Percentiles rank a stretch among this genome's conserved stretches.
These are phyloP conservation scores for Kluyveromyces dobzhanskii DNA, from an alignment of 805 yeast genomes.

Conservation along the genomic window DNA sequence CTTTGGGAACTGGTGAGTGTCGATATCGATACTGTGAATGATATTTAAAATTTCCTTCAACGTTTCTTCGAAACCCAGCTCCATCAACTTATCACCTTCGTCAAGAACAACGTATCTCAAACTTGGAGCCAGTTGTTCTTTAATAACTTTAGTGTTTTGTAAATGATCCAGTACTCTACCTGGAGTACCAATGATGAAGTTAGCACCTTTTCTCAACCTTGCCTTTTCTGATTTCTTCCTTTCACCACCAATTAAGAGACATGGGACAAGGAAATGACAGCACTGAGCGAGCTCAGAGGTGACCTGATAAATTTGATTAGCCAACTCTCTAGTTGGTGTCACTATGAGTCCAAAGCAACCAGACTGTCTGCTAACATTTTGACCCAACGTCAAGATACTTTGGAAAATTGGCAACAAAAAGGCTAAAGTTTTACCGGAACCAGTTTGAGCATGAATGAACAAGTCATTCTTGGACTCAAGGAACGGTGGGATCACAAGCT, in stretches of 20 bases:
- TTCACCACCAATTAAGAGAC: slow-evolving; percentile 96
- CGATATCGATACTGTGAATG: slow-evolving; percentile 39
- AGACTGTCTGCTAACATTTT: slow-evolving; percentile 44
- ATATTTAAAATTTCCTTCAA: slow-evolving; percentile 63
- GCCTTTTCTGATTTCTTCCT: slow-evolving; percentile 97
- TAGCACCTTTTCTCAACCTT: slow-evolving; percentile 88
- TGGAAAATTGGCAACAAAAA: slow-evolving; percentile 78
- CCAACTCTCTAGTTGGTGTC: slow-evolving; percentile 93
- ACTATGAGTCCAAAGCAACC: slow-evolving; percentile 86
- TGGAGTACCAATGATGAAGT: slow-evolving; percentile 94
- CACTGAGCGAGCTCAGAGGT: slow-evolving; percentile 63
- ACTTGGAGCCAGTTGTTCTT: slow-evolving; percentile 44
- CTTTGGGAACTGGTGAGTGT: slow-evolving; percentile 36
- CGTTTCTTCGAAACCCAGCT: slow-evolving; percentile 93
- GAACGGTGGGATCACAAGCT: slow-evolving; percentile 63
- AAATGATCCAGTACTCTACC: slow-evolving; percentile 94
- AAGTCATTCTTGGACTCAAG: slow-evolving; percentile 48
- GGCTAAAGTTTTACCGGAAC: slow-evolving; percentile 94
- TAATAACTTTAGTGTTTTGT: slow-evolving; percentile 74
- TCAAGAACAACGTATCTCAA: slow-evolving; percentile 85
- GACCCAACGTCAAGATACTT: slow-evolving; percentile 50
- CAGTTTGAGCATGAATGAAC: slow-evolving; percentile 94
- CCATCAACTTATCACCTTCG: slow-evolving; percentile 95
- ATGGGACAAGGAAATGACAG: slow-evolving; percentile 87
- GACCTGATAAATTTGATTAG: slow-evolving; percentile 80